Evolutionary conservation across 2,329 filamentous ascomycete genomes (phyloP).

Genomic region (Celoporthe dispersa): DNA sequence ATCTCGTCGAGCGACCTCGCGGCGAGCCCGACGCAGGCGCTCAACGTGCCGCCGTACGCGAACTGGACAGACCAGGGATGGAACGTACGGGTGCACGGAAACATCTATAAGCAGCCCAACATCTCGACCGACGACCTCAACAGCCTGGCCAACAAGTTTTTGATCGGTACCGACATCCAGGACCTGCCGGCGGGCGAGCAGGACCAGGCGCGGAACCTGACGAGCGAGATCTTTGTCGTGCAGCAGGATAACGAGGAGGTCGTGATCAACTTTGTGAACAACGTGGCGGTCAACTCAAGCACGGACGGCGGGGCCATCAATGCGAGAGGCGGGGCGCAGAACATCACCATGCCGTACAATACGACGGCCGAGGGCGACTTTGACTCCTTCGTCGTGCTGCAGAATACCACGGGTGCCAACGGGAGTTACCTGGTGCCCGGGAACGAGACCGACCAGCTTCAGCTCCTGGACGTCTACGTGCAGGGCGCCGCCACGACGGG

Average conservation of each 20-base stretch:
- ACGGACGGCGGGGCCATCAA: slow-evolving; percentile 57
- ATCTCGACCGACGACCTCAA: slow-evolving; percentile 68
- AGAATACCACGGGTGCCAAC: slow-evolving; percentile 56
- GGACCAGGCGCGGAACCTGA: slow-evolving; percentile 73
- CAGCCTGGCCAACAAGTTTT: slow-evolving; percentile 70
- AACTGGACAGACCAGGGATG: slow-evolving; percentile 80
- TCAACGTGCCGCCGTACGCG: slow-evolving; percentile 73
- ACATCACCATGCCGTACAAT: slow-evolving; percentile 64
- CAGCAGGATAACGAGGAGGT: slow-evolving; percentile 70
- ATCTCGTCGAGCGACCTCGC: slow-evolving; percentile 62
- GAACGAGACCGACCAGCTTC: slow-evolving; percentile 66
- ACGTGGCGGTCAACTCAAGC: slow-evolving; percentile 54
- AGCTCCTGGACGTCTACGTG: slow-evolving; percentile 70
- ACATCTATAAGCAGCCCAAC: slow-evolving; percentile 80
- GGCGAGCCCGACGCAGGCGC: slow-evolving; percentile 69
- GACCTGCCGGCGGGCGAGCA: slow-evolving; percentile 63
- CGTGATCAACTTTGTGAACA: slow-evolving; percentile 59
- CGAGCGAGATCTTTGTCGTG: slow-evolving; percentile 73
- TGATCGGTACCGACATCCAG: slow-evolving; percentile 66
- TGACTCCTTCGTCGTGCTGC: slow-evolving; percentile 69
- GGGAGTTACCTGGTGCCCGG: slow-evolving; percentile 60
- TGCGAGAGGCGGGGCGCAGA: slow-evolving; percentile 64
- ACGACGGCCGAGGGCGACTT: slow-evolving; percentile 75
- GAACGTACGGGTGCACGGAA: slow-evolving; percentile 77
- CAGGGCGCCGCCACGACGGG: slow-evolving; percentile 64